These are phyloP conservation scores for Jimgerdemannia lactiflua DNA, from an alignment of 192 early-diverging fungal species.

Conservation along the genomic window DNA sequence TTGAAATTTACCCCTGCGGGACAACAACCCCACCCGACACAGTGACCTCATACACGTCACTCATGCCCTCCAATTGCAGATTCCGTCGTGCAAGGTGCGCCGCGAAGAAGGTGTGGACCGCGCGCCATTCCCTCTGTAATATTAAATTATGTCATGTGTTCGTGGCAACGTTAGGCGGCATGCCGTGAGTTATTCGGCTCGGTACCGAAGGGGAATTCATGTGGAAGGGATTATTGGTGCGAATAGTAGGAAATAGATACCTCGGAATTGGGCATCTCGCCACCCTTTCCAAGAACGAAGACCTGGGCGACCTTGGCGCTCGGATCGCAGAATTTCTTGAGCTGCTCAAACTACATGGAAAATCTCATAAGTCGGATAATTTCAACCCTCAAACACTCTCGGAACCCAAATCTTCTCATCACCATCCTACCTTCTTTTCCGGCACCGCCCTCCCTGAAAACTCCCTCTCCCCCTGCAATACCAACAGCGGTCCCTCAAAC, in stretches of 20 bases:
- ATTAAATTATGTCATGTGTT: too few relatives aligned
- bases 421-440: slow-evolving; percentile 29
- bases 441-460: slow-evolving; percentile 30
- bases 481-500: slow-evolving; percentile 40
- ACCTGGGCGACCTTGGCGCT: slow-evolving; percentile 23
- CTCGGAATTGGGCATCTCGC: slow-evolving; percentile 56
- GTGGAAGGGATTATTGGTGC: neutral
- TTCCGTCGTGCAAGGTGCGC: slow-evolving; percentile 48
- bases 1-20: neutral
- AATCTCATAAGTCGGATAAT: neutral
- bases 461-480: slow-evolving; percentile 62
- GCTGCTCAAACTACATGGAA: slow-evolving; percentile 4
- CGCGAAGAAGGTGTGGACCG: slow-evolving; percentile 63
- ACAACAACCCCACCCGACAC: neutral
- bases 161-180: too few relatives aligned
- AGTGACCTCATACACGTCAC: slow-evolving; percentile 61
- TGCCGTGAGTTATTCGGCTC: too few relatives aligned
- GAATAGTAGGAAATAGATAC: slow-evolving; percentile 14
- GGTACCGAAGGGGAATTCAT: neutral
- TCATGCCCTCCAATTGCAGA: slow-evolving; percentile 54
- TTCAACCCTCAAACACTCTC: neutral
- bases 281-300: slow-evolving; percentile 56
- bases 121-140: slow-evolving; percentile 50
- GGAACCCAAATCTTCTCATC: neutral
- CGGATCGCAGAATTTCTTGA: slow-evolving; percentile 25